phyloP scores from a whole-genome alignment of 2,329 filamentous ascomycete species.

The Xylaria polymorpha region DNA sequence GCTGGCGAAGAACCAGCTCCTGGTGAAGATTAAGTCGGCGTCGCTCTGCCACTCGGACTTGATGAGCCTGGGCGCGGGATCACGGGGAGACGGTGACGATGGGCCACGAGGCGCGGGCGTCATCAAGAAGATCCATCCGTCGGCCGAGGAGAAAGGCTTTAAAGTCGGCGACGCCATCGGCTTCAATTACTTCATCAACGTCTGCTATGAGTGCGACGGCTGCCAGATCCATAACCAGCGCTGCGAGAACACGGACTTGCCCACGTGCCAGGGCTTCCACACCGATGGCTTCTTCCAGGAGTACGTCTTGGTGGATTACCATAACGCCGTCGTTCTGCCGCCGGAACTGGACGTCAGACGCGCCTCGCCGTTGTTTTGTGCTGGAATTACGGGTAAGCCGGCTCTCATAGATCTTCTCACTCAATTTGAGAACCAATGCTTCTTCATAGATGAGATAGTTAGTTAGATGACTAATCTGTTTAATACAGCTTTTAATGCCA shows the following conservation, averaged over 20 bases:
- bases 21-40: conserved; percentile 34
- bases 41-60: conserved; percentile 32
- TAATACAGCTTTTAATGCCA: conserved; percentile 27
- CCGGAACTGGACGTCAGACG: conserved; percentile 30
- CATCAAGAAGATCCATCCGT: conserved; percentile 30
- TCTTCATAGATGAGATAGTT: background rate
- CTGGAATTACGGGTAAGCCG: conserved; percentile 34
- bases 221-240: conserved; percentile 29
- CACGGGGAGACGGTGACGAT: conserved; percentile 27
- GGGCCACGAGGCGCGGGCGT: conserved; percentile 34
- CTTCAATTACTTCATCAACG: conserved; percentile 33
- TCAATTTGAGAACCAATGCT: background rate
- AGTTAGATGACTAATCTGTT: conserved; percentile 2
- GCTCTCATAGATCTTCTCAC: background rate
- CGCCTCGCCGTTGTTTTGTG: conserved; percentile 32
- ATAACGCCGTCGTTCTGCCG: conserved; percentile 30
- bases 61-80: conserved; percentile 14
- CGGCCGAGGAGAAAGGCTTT: conserved; percentile 32
- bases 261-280: conserved; percentile 30
- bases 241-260: conserved; percentile 29
- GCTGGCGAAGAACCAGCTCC: conserved; percentile 33
- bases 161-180: conserved; percentile 29
- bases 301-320: conserved; percentile 30
- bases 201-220: conserved; percentile 34
- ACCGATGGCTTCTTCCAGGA: conserved; percentile 33